Base-by-base conservation (phyloP, 345 rosid species). In the Xanthoceras sorbifolium region DNA sequence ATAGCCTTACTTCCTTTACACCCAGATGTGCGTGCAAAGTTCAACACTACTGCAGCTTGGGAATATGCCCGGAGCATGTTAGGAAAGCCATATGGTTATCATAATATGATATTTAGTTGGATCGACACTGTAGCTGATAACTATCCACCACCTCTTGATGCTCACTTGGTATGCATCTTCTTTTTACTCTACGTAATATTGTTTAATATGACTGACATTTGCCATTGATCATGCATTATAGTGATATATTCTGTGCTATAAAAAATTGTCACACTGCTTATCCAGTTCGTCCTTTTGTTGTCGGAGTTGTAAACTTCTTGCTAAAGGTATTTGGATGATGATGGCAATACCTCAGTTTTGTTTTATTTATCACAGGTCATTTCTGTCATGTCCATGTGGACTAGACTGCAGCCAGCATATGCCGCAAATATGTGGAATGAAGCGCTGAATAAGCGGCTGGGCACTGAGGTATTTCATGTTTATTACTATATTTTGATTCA, bases 351-450 rank as follows among this genome's bases (percentile, higher is more conserved):
- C 6, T 44, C 10, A 20, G 22, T n/a, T 32, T 14, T 71, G 23
- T 54, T 31, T 55, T 22, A 26, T 36, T 7, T 42, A 15, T 80
- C 83, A 77, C 90, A 95, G 99, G 94, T 96, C 78, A 81, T 91
- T 89, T 96, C 99, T 91, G 94, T 92, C 94, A 94, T 96, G 97
- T 88, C 98, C 78, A 92, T 93, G 97, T 96, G 97, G 99, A 90
- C 94, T 54, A 83, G 97, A 72, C 88, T 96, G 86, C 98, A 96
- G 90, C 97, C 98, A 12, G 87, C 97, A 75, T 94, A 96, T 84
- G 98, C 98, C 74, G 97, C 98, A 66, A 93, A 93, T 83, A 92
- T 96, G 98, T 96, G 99, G 98, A 94, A 96, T 86, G 99, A 96
- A 87, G 99, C 98, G 22, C 84, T 94, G 34, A 96, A 96, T 84